These are phyloP conservation scores for Debaryomycetaceae sp. DNA, from an alignment of 1,139 yeast genomes.

Conservation along the genomic window DNA sequence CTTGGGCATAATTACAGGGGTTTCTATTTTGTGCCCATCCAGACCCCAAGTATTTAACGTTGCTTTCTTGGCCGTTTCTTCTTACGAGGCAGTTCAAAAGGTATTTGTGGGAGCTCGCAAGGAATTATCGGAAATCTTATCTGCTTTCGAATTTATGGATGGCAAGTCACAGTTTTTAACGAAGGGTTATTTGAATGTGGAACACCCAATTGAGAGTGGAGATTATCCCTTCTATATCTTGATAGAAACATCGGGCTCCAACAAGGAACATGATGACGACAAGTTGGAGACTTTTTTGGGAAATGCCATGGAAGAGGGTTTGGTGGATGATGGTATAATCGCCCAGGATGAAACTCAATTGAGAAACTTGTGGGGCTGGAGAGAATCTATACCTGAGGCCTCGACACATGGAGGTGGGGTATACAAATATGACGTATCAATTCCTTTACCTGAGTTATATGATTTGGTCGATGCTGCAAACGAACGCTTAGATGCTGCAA, in stretches of 20 bases:
- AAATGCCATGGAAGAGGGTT: conserved; percentile 75
- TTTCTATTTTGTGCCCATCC: conserved; percentile 87
- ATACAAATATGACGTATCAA: conserved; percentile 91
- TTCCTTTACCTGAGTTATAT: conserved; percentile 77
- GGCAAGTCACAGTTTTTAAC: conserved; percentile 67
- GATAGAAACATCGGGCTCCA: conserved; percentile 93
- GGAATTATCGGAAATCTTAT: conserved; percentile 79
- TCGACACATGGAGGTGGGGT: conserved; percentile 86
- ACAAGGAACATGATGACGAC: conserved; percentile 78
- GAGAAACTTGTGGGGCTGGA: conserved; percentile 85
- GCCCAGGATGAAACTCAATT: conserved; percentile 94
- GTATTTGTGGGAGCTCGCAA: conserved; percentile 76
- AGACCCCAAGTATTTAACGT: conserved; percentile 86
- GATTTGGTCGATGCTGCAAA: conserved; percentile 74
- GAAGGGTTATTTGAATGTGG: conserved; percentile 47
- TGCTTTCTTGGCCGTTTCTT: conserved; percentile 79
- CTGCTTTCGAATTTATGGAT: conserved; percentile 97
- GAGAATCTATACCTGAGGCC: conserved; percentile 92
- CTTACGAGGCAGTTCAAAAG: conserved; percentile 77
- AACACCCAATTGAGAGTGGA: conserved; percentile 76
- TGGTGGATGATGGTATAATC: conserved; percentile 86
- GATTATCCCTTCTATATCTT: conserved; percentile 82
- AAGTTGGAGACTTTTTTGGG: conserved; percentile 80
- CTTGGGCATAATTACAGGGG: conserved; percentile 84
- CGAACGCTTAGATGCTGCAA: conserved; percentile 51